Evolutionary conservation across 176 grass and related monocot species (phyloP), one percentile per base, ranked within the genome.

Genomic region (Saccharum officinarum): DNA sequence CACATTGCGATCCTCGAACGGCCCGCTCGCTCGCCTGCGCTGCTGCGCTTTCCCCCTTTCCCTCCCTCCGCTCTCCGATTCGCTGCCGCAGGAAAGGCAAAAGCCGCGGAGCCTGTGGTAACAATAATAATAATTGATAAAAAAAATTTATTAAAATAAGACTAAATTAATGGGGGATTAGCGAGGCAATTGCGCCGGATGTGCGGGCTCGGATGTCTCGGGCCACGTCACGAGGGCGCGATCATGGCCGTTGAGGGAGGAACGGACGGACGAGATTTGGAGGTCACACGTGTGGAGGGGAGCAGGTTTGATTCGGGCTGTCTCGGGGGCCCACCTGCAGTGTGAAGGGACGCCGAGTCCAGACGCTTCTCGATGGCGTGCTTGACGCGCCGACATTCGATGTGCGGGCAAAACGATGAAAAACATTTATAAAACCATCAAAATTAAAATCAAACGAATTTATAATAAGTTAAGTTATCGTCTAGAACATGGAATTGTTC

Each of bases 1-100:
- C 78, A 86, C 88, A 89, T 89, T 81, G 23, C 39, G 47, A 62
- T 44, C 67, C 80, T 50, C 86, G 14, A n/a, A 54, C 40, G 59
- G 52, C 55, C 8, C 13, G 52, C 55, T 72, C 12, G 12, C 11
- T 17, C 38, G 59, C 39, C 38, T 5, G 12, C 57, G n/a, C 68
- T 23, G 33, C 60, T 14, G 4, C 52, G 22, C 42, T 64, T 71
- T 38, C 80, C 37, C 33, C 76, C 49, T 46, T 4, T 15, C 47
- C 3, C 9, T 14, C 46, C 54, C 10, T 16, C 31, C 65, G 8
- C n/a, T 3, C 10, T 69, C 31, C 52, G 66, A 46, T 88, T 69
- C 40, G 73, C 47, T 42, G 86, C 45, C 57, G 76, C 36, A 44
- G 44, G 30, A 84, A 84, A 55, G 26, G 42, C 20, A 28, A 77